phyloP scores from a whole-genome alignment of 2,329 filamentous ascomycete species.

The Ophiostoma piceae region DNA sequence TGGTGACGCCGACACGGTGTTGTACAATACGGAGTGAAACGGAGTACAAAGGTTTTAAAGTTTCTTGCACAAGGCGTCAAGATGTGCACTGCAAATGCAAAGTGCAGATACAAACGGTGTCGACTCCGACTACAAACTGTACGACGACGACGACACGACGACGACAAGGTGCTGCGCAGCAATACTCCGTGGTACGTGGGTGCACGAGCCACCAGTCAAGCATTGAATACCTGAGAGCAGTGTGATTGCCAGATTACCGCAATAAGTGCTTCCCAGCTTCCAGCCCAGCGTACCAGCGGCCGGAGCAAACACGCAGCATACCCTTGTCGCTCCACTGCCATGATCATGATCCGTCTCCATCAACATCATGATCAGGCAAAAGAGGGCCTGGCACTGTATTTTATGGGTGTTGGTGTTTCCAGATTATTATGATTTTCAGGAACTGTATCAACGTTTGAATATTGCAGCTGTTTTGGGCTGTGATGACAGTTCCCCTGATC shows the following conservation, averaged over 20 bases:
- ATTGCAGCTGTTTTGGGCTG: not conserved
- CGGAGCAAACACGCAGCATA: not conserved
- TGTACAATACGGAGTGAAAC: not conserved
- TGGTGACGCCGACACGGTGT: slow-evolving; percentile 3
- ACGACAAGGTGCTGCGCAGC: not conserved
- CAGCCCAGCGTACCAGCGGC: not conserved
- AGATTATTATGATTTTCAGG: not conserved
- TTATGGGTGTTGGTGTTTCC: not conserved
- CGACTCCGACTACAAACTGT: not conserved
- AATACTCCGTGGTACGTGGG: not conserved
- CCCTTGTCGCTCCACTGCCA: not conserved
- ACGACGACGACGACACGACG: not conserved
- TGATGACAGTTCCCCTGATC: not conserved
- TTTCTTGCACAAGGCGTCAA: not conserved
- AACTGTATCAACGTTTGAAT: not conserved
- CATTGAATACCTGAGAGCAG: not conserved
- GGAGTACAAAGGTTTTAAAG: not conserved
- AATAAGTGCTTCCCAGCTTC: too few relatives aligned
- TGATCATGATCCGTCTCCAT: not conserved
- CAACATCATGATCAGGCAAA: not conserved
- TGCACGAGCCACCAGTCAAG: not conserved
- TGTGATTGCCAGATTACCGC: not conserved
- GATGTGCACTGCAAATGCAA: not conserved
- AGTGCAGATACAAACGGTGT: not conserved
- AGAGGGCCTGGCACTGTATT: not conserved